Evolutionary conservation across 1,139 yeast species (phyloP).

Genomic region (Scheffersomyces cryptocercus): DNA sequence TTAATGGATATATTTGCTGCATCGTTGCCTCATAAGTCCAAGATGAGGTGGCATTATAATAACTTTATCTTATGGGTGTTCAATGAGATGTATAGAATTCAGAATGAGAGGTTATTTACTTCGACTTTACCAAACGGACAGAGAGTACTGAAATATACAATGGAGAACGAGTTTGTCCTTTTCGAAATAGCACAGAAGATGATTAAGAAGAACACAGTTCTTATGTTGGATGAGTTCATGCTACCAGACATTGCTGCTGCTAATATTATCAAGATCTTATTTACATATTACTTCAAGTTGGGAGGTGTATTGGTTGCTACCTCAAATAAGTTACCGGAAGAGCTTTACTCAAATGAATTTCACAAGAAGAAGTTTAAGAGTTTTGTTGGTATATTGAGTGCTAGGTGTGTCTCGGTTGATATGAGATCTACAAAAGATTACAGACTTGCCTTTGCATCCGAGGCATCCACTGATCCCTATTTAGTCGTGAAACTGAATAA

Average conservation of each 20-base stretch:
- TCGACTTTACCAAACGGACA: conserved; percentile 31
- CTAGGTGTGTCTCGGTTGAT: conserved; percentile 64
- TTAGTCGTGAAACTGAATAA: conserved; percentile 32
- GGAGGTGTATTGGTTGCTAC: conserved; percentile 79
- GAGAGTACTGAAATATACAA: conserved; percentile 29
- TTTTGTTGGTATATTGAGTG: conserved; percentile 57
- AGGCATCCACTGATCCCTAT: conserved; percentile 20
- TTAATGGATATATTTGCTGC: conserved; percentile 71
- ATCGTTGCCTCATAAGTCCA: conserved; percentile 61
- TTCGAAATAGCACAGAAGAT: conserved; percentile 69
- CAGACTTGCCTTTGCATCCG: conserved; percentile 41
- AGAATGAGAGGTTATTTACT: conserved; percentile 39
- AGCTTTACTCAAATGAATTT: conserved; percentile 64
- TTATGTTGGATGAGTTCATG: conserved; percentile 73
- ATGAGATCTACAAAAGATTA: conserved; percentile 63
- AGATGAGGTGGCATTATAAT: conserved; percentile 71
- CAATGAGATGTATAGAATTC: conserved; percentile 59
- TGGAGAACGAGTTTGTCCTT: conserved; percentile 65
- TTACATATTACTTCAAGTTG: conserved; percentile 66
- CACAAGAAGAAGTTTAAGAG: conserved; percentile 57
- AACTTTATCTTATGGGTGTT: conserved; percentile 71
- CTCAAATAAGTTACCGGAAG: conserved; percentile 70
- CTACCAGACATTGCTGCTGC: conserved; percentile 74
- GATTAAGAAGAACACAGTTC: conserved; percentile 58
- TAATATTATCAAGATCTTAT: conserved; percentile 61